These are phyloP conservation scores for Thielaviopsis populi DNA, from an alignment of 2,329 filamentous ascomycete species.

Conservation along the genomic window DNA sequence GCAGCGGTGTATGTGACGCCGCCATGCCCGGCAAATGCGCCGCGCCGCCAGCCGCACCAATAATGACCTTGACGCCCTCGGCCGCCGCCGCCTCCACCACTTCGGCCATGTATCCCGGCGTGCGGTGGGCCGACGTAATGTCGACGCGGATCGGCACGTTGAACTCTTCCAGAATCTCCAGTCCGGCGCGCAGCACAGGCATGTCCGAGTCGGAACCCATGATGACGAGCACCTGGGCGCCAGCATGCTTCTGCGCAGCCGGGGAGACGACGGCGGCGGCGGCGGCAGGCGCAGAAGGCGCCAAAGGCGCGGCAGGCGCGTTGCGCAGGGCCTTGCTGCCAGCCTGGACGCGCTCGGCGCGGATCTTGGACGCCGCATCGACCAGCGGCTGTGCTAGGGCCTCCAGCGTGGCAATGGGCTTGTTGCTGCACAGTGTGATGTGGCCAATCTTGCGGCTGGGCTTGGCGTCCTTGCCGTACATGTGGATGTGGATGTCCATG, in stretches of 20 bases:
- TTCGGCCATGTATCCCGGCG: conserved; percentile 52
- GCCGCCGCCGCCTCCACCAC: conserved; percentile 48
- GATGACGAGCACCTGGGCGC: conserved; percentile 49
- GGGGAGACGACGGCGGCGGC: conserved; percentile 14
- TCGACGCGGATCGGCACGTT: conserved; percentile 55
- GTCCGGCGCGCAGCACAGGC: conserved; percentile 47
- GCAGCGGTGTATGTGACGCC: conserved; percentile 53
- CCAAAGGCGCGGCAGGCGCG: conserved; percentile 20
- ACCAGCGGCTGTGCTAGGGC: conserved; percentile 52
- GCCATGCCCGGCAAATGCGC: conserved; percentile 64
- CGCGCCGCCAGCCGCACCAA: conserved; percentile 60
- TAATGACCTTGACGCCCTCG: conserved; percentile 56
- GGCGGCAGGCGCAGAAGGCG: conserved; percentile 14
- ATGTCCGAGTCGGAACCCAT: conserved; percentile 77
- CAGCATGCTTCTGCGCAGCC: conserved; percentile 7
- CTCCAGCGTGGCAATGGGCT: conserved; percentile 48
- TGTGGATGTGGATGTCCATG: conserved; percentile 50
- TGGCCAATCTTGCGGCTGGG: conserved; percentile 92
- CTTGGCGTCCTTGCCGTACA: conserved; percentile 83
- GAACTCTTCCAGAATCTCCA: conserved; percentile 54
- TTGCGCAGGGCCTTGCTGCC: conserved; percentile 25
- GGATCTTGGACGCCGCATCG: conserved; percentile 44
- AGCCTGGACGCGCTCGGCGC: conserved; percentile 36
- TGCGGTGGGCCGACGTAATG: conserved; percentile 70
- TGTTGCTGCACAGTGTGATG: conserved; percentile 62